A percentile compares a stretch with the other conserved stretches of the same genome.
Evolutionary conservation across 345 rosid species (phyloP).

Genomic region (Nephelium lappaceum): DNA sequence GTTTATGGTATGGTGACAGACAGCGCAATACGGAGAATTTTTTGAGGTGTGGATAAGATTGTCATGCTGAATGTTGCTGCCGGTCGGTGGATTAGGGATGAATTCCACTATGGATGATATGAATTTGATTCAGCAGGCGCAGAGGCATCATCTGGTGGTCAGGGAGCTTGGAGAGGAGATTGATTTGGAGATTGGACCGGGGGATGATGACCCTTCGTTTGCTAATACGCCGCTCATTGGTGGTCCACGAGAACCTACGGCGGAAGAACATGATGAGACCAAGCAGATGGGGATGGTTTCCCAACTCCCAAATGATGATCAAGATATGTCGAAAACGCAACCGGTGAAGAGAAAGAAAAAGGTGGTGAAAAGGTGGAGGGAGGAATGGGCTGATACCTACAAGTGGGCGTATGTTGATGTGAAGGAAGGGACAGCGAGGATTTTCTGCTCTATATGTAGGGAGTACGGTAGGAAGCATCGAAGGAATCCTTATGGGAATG

Average conservation of each 20-base stretch:
- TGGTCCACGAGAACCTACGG: conserved; percentile 67
- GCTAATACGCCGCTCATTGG: conserved; percentile 72
- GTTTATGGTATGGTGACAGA: conserved; percentile 28
- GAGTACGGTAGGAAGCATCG: conserved; percentile 98
- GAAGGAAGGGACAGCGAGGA: conserved; percentile 96
- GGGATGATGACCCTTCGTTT: conserved; percentile 87
- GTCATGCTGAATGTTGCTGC: conserved; percentile 97
- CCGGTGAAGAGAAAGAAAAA: conserved; percentile 91
- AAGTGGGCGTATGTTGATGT: conserved; percentile 99
- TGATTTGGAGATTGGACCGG: conserved; percentile 95
- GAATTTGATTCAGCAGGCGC: conserved; percentile 95
- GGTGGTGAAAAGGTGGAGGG: conserved; percentile 99
- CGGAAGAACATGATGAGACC: conserved; percentile 79
- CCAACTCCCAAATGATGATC: conserved; percentile 67
- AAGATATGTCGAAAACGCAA: conserved; percentile 64
- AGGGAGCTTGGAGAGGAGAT: conserved; percentile 96
- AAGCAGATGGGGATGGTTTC: conserved; percentile 80
- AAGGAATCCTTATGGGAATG: conserved; percentile 97
- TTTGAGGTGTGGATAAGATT: conserved; percentile 39
- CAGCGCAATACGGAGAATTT: conserved; percentile 23
- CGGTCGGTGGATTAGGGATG: conserved; percentile 79
- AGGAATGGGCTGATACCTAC: conserved; percentile 99
- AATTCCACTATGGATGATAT: conserved; percentile 95
- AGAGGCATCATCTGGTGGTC: conserved; percentile 91
- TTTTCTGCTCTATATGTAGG: conserved; percentile 95